Base-by-base conservation (phyloP, 1,284 basidiomycete genomes). In the Boletus nobilissimus region DNA sequence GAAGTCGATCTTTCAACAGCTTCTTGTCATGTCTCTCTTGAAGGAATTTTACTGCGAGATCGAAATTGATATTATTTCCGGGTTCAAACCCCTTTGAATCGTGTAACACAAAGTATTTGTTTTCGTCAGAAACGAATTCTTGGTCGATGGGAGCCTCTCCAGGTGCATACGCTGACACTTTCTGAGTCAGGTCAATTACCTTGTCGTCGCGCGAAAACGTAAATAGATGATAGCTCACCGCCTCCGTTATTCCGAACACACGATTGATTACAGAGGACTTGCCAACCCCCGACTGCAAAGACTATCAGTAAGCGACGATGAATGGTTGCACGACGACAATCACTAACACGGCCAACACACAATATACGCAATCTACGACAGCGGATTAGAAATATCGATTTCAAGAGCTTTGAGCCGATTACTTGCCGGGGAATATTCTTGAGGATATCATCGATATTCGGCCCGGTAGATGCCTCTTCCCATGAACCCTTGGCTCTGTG, bases 91-190 rank as follows among this genome's bases (percentile, higher is more conserved):
- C 76, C n/a, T 62, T 63, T 9, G 71, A 78, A 16, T 74, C 77
- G 6, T 78, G 77, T 26, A 78, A 38, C 8, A 78, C 76, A 43
- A 78, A 70, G 48, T 66, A 67, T 43, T 70, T 39, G 63, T 78
- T 78, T 62, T 78, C 76, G 8, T 78, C 71, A 4, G 77, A 78
- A 62, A 74, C 71, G 40, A 74, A 78, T 63, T 78, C 77, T 26
- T 70, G 62, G 34, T 77, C 39, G 46, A 77, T 72, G 29, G 64
- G 64, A 9, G 76, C 75, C 39, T 72, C 75, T 38, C 62, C 77
- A 10, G 71, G 67, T 43, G 32, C 11, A 70, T 77, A 73, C 13
- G 62, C 22, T n/a, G 77, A 77, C 32, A 66, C 62, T 73, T 72
- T 77, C 76, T 77, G 34, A 57, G 39, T n/a, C 43, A 34, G 29